phyloP scores from a whole-genome alignment of 352 stramenopile genomes.

The Phytophthora citrophthora region DNA sequence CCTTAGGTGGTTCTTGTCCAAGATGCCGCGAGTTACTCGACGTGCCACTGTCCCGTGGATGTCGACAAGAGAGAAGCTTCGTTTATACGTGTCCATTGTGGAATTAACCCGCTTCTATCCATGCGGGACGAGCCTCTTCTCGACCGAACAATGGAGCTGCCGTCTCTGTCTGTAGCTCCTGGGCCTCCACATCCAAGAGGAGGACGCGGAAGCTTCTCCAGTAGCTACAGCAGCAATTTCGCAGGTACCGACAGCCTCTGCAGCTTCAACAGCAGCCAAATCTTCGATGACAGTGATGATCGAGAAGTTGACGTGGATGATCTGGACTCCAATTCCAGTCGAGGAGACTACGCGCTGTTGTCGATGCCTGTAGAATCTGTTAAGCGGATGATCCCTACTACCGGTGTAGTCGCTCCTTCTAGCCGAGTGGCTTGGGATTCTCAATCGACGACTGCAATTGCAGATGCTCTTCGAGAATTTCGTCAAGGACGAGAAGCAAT shows the following conservation, averaged over 20 bases:
- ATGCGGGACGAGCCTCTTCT: conserved; percentile 31
- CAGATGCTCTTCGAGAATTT: conserved; percentile 28
- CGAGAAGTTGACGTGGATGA: conserved; percentile 33
- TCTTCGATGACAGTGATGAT: conserved; percentile 31
- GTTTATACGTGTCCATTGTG: conserved; percentile 4
- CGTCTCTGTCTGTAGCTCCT: conserved; percentile 18
- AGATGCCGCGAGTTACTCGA: conserved; percentile 15
- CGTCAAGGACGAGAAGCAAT: conserved; percentile 22
- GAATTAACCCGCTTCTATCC: conserved; percentile 9
- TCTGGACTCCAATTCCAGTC: conserved; percentile 25
- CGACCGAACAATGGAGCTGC: conserved; percentile 36
- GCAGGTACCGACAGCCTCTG: conserved; percentile 31
- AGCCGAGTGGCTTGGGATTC: conserved; percentile 8
- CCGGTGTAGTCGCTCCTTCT: conserved; percentile 15
- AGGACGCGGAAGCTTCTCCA: conserved; percentile 34
- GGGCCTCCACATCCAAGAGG: conserved; percentile 26
- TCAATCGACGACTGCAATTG: conserved; percentile 15
- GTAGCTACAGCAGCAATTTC: conserved; percentile 34
- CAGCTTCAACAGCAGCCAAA: conserved; percentile 34
- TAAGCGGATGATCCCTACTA: conserved; percentile 20
- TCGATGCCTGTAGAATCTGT: conserved; percentile 30
- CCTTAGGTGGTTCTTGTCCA: conserved; percentile 20
- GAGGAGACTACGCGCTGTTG: conserved; percentile 32
- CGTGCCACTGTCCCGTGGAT: conserved; percentile 22
- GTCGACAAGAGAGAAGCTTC: conserved; percentile 1